These are phyloP conservation scores for Saksenaea vasiformis DNA, from an alignment of 371 early-diverging fungal species.

Conservation along the genomic window DNA sequence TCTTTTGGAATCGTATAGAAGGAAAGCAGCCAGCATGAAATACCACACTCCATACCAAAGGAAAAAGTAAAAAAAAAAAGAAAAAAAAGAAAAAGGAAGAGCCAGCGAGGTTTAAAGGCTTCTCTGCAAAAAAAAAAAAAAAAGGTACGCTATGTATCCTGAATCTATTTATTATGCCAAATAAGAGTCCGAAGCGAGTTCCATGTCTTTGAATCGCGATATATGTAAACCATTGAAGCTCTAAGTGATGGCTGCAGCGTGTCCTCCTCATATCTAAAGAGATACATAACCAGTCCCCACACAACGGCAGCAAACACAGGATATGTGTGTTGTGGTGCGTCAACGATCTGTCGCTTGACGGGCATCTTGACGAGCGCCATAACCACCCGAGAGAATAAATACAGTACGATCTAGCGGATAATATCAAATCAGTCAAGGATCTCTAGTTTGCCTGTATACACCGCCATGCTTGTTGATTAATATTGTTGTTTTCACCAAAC, in stretches of 20 bases:
- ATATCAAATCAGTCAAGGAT: neutral
- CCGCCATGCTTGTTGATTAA: conserved; percentile 90
- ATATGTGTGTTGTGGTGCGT: conserved; percentile 80
- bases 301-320: conserved; percentile 92
- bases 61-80: too few relatives aligned
- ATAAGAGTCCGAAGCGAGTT: conserved; percentile 73
- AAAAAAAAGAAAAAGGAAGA: too few relatives aligned
- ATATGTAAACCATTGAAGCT: conserved; percentile 94
- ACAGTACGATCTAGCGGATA: conserved; percentile 89
- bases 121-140: neutral
- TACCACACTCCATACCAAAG: too few relatives aligned
- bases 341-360: conserved; percentile 69
- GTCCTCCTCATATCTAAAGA: conserved; percentile 88
- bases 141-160: neutral
- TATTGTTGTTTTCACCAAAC: conserved; percentile 91
- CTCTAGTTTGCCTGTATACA: neutral
- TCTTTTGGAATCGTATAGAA: too few relatives aligned
- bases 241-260: conserved; percentile 91
- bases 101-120: too few relatives aligned
- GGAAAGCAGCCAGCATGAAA: too few relatives aligned
- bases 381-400: conserved; percentile 90
- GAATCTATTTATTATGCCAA: conserved; percentile 85
- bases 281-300: conserved; percentile 96
- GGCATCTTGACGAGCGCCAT: conserved; percentile 85
- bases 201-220: conserved; percentile 86